Evolutionary conservation across 352 stramenopile genomes (phyloP), one percentile per base, ranked within the genome.

Genomic region (Phytophthora lateralis): DNA sequence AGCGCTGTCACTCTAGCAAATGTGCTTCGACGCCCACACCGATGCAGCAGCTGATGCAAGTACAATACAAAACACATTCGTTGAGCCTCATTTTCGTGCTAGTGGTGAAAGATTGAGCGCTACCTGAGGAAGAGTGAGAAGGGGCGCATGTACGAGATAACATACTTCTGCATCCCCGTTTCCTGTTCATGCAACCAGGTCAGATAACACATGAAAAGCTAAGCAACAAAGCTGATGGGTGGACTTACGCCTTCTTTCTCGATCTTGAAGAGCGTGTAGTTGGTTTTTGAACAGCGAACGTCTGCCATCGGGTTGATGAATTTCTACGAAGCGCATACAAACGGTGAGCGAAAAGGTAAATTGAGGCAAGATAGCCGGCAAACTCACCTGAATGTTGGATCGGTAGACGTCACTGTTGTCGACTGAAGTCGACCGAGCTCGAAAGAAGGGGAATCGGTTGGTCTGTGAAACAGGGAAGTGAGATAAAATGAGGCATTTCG

Each of bases 91-190:
- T 14, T 26, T 39, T 34, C 6, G 10, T 42, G 15, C 3, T 20
- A 42, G 20, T 17, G 6, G 8, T 11, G 26, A 32, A 11, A 32
- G 34, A 39, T n/a, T 39, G 34, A 39, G 34, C 15, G 34, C 5
- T 45, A 91, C 83, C 81, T 93, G 57, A 88, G 66, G 61, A 91
- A 91, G 24, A 93, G 80, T 0, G 85, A 91, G 49, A 93, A 91
- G 9, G 85, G 85, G 2, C 72, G 71, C 55, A 78, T 80, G 66
- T 93, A 93, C 10, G 79, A 85, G 55, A 93, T 73, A 39, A 93
- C 83, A 55, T 86, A 90, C 69, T 93, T 93, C 47, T 89, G 78
- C 20, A 69, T 78, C 6, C 78, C 76, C 12, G 63, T 65, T 14
- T 93, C 84, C 84, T 93, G 51, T 11, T 44, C 11, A 63, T 14